Evolutionary conservation across 345 rosid genomes (phyloP).

Genomic region (Durio zibethinus): DNA sequence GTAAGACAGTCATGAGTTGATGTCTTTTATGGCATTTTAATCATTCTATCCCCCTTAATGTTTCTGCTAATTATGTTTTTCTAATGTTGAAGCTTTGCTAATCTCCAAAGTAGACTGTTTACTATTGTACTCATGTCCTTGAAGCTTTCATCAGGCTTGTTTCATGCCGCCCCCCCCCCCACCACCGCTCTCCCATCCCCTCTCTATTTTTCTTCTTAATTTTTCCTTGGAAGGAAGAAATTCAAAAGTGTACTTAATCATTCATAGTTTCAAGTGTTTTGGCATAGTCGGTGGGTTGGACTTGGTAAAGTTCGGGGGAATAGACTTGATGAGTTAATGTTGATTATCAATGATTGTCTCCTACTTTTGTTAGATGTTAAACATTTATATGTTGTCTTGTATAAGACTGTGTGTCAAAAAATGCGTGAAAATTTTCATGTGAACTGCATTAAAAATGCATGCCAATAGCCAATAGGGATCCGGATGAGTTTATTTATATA

Average conservation of each 20-base stretch:
- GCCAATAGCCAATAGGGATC: neutral
- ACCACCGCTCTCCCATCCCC: neutral
- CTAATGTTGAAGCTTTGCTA: neutral
- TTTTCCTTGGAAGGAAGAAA: neutral
- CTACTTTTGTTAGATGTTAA: conserved; percentile 2
- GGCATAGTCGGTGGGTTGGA: neutral
- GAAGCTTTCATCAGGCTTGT: neutral
- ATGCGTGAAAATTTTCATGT: neutral
- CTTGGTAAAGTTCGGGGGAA: neutral
- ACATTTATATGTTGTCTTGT: neutral
- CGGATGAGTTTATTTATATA: neutral
- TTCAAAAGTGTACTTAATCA: neutral
- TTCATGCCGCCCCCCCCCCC: neutral
- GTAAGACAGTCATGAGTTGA: conserved; percentile 31
- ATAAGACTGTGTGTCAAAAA: neutral
- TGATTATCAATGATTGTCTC: conserved; percentile 4
- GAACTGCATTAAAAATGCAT: neutral
- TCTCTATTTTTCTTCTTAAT: neutral
- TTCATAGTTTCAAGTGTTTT: neutral
- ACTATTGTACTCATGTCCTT: neutral
- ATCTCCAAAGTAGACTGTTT: neutral
- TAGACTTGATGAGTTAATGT: neutral
- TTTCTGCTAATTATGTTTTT: neutral
- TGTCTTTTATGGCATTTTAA: conserved; percentile 8
- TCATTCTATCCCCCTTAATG: neutral